Percentiles rank a stretch among this genome's conserved stretches.
Evolutionary conservation across 257 asterid genomes (phyloP).

Genomic region (Echites panduratus): DNA sequence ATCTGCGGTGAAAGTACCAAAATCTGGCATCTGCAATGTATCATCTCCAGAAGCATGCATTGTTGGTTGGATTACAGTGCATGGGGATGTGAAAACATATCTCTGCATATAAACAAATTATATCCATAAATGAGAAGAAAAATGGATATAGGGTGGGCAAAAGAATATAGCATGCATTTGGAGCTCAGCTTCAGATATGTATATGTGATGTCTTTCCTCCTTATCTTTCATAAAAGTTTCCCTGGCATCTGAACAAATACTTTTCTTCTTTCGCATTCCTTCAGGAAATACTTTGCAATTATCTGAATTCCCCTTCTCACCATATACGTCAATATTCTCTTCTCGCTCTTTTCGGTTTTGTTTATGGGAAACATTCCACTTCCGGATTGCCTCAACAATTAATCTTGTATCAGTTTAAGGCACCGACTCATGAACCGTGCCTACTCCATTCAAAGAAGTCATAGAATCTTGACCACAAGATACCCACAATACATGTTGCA

Average conservation of each 20-base stretch:
- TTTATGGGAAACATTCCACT: slow-evolving; percentile 79
- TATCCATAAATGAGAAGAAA: slow-evolving; percentile 6
- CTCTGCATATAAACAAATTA: slow-evolving; percentile 51
- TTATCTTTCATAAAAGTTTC: slow-evolving; percentile 23
- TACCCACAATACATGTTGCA: slow-evolving; percentile 55
- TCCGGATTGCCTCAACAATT: slow-evolving; percentile 62
- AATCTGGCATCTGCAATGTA: slow-evolving; percentile 52
- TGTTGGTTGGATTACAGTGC: slow-evolving; percentile 87
- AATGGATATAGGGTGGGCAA: background rate
- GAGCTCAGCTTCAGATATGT: slow-evolving; percentile 75
- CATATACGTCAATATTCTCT: slow-evolving; percentile 51
- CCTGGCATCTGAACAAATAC: slow-evolving; percentile 24
- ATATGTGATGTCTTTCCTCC: slow-evolving; percentile 63
- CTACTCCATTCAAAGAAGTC: slow-evolving; percentile 29
- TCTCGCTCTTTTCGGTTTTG: slow-evolving; percentile 50
- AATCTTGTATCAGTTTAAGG: slow-evolving; percentile 41
- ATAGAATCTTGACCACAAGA: slow-evolving; percentile 44
- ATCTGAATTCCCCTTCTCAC: slow-evolving; percentile 52
- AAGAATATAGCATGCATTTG: background rate
- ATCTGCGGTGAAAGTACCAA: slow-evolving; percentile 48
- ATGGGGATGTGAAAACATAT: slow-evolving; percentile 92
- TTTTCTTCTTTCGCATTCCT: slow-evolving; percentile 32
- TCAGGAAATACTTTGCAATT: slow-evolving; percentile 71
- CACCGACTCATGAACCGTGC: slow-evolving; percentile 31
- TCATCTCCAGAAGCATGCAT: slow-evolving; percentile 52